phyloP scores from a whole-genome alignment of 73 alveolate species.

The Paramecium biaurelia region DNA sequence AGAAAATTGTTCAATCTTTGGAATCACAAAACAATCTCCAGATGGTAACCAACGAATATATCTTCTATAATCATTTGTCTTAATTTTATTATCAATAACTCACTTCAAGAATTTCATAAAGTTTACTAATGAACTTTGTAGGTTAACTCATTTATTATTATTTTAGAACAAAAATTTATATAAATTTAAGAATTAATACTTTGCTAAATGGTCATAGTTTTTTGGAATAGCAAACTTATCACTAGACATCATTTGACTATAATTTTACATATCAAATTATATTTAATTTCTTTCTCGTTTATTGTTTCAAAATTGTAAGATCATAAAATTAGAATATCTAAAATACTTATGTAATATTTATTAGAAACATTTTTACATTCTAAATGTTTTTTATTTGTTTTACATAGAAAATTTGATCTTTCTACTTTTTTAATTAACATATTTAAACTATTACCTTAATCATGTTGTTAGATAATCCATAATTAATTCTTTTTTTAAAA shows the following conservation, averaged over 20 bases:
- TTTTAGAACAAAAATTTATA: background rate
- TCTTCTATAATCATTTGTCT: background rate
- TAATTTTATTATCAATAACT: background rate
- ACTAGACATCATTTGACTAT: too few relatives aligned
- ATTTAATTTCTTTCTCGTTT: too few relatives aligned
- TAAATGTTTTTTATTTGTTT: too few relatives aligned
- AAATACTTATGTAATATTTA: too few relatives aligned
- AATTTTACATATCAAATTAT: too few relatives aligned
- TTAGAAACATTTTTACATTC: too few relatives aligned
- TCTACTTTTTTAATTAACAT: background rate
- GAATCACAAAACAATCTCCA: background rate
- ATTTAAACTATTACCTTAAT: background rate
- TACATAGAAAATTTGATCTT: background rate
- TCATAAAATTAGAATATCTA: too few relatives aligned
- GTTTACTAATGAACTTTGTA: background rate
- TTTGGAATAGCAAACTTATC: too few relatives aligned
- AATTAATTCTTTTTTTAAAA: background rate
- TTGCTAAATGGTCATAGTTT: too few relatives aligned
- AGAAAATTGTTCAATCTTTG: background rate
- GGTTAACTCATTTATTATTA: background rate
- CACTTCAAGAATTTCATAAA: background rate
- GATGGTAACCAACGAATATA: background rate
- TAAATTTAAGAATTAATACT: too few relatives aligned
- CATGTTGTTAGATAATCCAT: background rate
- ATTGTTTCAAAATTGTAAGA: too few relatives aligned